phyloP scores from a whole-genome alignment of 169 alveolate species.

The Plasmodium gaboni region DNA sequence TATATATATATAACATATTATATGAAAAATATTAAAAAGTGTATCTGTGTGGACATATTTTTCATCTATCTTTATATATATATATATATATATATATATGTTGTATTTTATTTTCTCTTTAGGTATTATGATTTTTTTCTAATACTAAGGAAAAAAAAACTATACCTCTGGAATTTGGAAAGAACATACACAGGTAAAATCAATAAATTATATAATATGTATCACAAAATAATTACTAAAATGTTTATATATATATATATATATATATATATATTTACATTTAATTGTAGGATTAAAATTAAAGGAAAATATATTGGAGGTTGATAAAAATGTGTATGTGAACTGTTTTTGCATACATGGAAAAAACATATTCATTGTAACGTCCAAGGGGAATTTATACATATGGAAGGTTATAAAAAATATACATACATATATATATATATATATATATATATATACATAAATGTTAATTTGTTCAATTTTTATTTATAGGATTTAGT shows the following conservation, averaged over 20 bases:
- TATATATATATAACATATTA: background rate
- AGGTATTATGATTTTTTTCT: constrained; percentile 61
- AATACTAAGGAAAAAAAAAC: constrained; percentile 29
- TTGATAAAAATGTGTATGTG: constrained; percentile 28
- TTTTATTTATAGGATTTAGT: constrained; percentile 26
- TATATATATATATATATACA: background rate
- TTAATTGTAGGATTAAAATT: constrained; percentile 29
- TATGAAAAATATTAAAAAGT: background rate
- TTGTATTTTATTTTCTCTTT: background rate
- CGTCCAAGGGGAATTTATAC: constrained; percentile 29
- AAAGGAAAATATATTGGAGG: constrained; percentile 41
- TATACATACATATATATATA: background rate
- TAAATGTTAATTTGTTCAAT: background rate
- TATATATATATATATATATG: background rate
- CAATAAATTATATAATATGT: too few relatives aligned
- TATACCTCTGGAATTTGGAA: constrained; percentile 55
- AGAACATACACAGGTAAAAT: constrained; percentile 48
- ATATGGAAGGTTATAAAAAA: constrained; percentile 17
- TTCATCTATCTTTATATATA: too few relatives aligned
- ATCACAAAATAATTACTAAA: too few relatives aligned
- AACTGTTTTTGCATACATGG: constrained; percentile 35
- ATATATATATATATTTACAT: too few relatives aligned
- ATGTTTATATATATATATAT: background rate
- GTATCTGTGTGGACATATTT: too few relatives aligned
- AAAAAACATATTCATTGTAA: constrained; percentile 30